Evolutionary conservation across 371 early-diverging fungal genomes (phyloP).

Genomic region (Blakeslea trispora): DNA sequence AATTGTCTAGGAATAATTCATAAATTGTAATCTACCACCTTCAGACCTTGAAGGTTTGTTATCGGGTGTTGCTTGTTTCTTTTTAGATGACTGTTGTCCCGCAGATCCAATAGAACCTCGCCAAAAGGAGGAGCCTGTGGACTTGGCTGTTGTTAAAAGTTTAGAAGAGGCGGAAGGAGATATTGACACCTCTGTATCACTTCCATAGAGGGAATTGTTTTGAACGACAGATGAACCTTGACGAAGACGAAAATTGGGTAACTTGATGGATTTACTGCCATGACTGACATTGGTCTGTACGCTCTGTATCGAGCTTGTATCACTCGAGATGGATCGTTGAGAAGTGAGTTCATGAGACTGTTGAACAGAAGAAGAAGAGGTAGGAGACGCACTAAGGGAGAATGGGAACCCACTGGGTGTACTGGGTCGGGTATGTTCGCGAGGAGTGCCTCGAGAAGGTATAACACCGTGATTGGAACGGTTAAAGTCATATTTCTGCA

Average conservation of each 20-base stretch:
- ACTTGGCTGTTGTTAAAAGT: conserved; percentile 5
- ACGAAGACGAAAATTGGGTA: conserved; percentile 16
- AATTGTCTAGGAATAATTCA: neutral
- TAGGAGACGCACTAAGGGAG: conserved; percentile 3
- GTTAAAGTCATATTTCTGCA: conserved; percentile 15
- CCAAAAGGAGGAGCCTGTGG: conserved; percentile 4
- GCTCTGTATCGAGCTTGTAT: neutral
- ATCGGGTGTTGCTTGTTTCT: neutral
- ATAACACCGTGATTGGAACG: neutral
- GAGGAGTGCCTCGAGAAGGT: conserved; percentile 2
- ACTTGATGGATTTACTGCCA: conserved; percentile 15
- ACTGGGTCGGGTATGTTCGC: conserved; percentile 4
- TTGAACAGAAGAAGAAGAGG: conserved; percentile 2
- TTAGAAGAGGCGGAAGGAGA: conserved; percentile 3
- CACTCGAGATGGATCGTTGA: conserved; percentile 12
- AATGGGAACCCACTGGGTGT: neutral
- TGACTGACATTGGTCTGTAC: conserved; percentile 1
- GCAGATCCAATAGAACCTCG: neutral
- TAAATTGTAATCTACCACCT: neutral
- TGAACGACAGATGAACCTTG: conserved; percentile 7
- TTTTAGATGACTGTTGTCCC: neutral
- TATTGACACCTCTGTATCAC: conserved; percentile 7
- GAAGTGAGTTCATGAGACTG: conserved; percentile 16
- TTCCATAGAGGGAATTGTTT: neutral
- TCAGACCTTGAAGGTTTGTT: conserved; percentile 18